A percentile compares a stretch with the other conserved stretches of the same genome.
Evolutionary conservation across 2,329 filamentous ascomycete genomes (phyloP).

Genomic region (Fusarium udum): DNA sequence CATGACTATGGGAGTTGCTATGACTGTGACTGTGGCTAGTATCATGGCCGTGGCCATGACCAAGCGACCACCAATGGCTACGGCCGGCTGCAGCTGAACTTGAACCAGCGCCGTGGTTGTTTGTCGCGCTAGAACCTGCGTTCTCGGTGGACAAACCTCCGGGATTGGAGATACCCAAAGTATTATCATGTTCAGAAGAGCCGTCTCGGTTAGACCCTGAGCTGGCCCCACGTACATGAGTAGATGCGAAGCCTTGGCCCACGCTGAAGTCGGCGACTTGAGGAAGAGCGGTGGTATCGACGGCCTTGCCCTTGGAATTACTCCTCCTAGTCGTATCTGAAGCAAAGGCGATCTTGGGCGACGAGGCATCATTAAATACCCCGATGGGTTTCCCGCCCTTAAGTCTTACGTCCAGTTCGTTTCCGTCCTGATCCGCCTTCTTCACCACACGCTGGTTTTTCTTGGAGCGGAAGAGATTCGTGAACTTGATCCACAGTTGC

Average conservation of each 20-base stretch:
- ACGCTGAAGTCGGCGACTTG: neutral
- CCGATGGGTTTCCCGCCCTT: conserved; percentile 2
- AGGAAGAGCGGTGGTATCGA: neutral
- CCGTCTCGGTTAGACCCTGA: neutral
- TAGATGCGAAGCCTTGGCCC: neutral
- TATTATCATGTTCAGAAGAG: neutral
- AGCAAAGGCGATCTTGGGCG: neutral
- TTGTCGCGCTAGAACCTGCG: neutral
- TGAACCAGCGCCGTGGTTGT: neutral
- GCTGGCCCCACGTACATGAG: neutral
- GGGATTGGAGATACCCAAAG: neutral
- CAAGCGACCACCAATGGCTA: neutral
- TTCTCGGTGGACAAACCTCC: too few relatives aligned
- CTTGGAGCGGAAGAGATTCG: conserved; percentile 27
- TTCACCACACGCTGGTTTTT: conserved; percentile 2
- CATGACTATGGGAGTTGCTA: neutral
- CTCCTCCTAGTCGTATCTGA: neutral
- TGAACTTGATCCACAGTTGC: conserved; percentile 1
- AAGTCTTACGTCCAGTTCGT: neutral
- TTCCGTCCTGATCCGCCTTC: neutral
- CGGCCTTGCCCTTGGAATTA: neutral
- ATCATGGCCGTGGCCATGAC: neutral
- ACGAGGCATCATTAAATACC: conserved; percentile 3
- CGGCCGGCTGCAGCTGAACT: neutral
- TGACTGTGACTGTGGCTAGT: neutral